phyloP scores from a whole-genome alignment of 2,329 filamentous ascomycete species.

The Colletotrichum musicola region DNA sequence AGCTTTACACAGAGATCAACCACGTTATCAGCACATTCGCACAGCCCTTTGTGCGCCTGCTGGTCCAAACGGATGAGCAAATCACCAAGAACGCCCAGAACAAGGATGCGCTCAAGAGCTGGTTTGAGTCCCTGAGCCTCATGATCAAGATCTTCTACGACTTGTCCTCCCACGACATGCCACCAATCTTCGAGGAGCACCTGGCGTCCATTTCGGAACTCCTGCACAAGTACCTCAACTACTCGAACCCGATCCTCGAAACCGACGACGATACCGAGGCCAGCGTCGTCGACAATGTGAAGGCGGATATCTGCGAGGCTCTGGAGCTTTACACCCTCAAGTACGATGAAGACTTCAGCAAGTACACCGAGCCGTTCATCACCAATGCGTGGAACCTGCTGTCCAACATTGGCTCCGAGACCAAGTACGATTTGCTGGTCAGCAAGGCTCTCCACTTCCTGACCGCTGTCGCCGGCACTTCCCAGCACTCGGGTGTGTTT shows the following conservation, averaged over 20 bases:
- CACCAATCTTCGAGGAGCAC: constrained; percentile 93
- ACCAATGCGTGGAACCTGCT: constrained; percentile 91
- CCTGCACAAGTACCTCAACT: constrained; percentile 92
- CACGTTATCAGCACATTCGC: constrained; percentile 92
- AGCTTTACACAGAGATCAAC: constrained; percentile 94
- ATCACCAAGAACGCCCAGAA: constrained; percentile 83
- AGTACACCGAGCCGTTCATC: constrained; percentile 85
- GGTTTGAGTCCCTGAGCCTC: constrained; percentile 88
- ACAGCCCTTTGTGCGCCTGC: constrained; percentile 82
- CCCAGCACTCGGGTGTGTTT: constrained; percentile 85
- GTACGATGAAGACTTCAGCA: constrained; percentile 93
- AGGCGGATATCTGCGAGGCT: constrained; percentile 92
- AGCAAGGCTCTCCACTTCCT: constrained; percentile 96
- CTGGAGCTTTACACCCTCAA: constrained; percentile 93
- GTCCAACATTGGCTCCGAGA: constrained; percentile 86
- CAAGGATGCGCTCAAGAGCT: constrained; percentile 78
- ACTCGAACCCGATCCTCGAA: constrained; percentile 84
- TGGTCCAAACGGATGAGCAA: constrained; percentile 78
- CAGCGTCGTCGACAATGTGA: constrained; percentile 85
- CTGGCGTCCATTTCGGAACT: constrained; percentile 81
- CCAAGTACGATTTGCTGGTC: constrained; percentile 93
- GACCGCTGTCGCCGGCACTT: constrained; percentile 85
- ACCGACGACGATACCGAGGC: constrained; percentile 93
- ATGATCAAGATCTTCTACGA: constrained; percentile 95
- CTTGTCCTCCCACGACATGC: constrained; percentile 96